These are phyloP conservation scores for Rhinocladiella similis DNA, from an alignment of 2,329 filamentous ascomycete species.

Conservation along the genomic window DNA sequence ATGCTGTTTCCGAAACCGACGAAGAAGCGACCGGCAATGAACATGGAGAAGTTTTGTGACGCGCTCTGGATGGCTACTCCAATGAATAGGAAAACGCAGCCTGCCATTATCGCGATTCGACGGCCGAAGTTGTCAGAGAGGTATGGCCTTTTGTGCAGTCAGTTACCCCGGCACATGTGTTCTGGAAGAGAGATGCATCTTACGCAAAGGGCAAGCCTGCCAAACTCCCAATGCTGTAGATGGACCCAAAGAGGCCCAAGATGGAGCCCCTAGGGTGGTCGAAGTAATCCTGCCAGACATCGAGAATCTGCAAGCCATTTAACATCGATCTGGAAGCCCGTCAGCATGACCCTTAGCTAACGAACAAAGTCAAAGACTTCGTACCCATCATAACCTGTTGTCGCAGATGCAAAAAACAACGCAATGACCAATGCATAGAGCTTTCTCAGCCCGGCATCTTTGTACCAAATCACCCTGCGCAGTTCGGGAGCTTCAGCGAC, in stretches of 20 bases:
- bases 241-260: slow-evolving; percentile 14
- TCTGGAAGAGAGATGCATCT: background rate
- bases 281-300: slow-evolving; percentile 25
- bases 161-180: background rate
- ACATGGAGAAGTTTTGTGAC: slow-evolving; percentile 42
- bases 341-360: background rate
- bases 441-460: slow-evolving; percentile 56
- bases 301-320: slow-evolving; percentile 17
- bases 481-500: slow-evolving; percentile 50
- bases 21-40: slow-evolving; percentile 61
- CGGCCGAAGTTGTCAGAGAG: slow-evolving; percentile 2
- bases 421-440: slow-evolving; percentile 56
- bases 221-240: slow-evolving; percentile 15
- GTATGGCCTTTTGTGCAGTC: background rate
- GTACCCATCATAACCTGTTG: slow-evolving; percentile 17
- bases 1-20: slow-evolving; percentile 60
- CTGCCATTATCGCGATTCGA: slow-evolving; percentile 19
- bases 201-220: slow-evolving; percentile 9
- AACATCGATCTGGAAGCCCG: slow-evolving; percentile 12
- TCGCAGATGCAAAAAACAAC: slow-evolving; percentile 58
- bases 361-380: background rate
- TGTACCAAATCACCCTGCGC: slow-evolving; percentile 57
- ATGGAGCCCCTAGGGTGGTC: slow-evolving; percentile 15
- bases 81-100: slow-evolving; percentile 22
- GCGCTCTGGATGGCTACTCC: slow-evolving; percentile 31